These are phyloP conservation scores for Asterella californica DNA, from an alignment of 225 moss, liverwort and hornwort genomes.

Conservation along the genomic window DNA sequence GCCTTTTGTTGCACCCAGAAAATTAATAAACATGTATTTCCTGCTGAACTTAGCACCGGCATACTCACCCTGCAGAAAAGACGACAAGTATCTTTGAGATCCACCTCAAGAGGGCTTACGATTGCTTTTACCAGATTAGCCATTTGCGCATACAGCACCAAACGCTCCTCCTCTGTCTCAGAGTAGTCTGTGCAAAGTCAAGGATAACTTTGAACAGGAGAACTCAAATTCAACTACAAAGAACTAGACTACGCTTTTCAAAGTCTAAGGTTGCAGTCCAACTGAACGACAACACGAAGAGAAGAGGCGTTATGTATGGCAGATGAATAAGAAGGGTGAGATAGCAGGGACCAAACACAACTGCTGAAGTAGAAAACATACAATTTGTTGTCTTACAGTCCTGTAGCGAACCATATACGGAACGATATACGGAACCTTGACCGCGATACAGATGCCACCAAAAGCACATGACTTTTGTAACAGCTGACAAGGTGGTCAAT, in stretches of 20 bases:
- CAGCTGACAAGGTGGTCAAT: background rate
- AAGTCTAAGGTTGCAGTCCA: background rate
- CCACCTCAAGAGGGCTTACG: conserved; percentile 53
- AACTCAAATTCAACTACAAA: background rate
- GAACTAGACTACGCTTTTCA: background rate
- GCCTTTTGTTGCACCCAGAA: background rate
- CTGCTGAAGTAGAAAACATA: background rate
- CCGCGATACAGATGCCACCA: background rate
- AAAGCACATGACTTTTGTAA: background rate
- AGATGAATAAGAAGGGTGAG: background rate
- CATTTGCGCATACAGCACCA: conserved; percentile 94
- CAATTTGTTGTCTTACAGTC: background rate
- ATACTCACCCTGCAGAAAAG: conserved; percentile 66
- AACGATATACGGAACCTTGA: too few species aligned
- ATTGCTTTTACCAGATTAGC: conserved; percentile 69
- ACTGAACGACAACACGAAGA: background rate
- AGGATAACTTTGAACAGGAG: conserved; percentile 14
- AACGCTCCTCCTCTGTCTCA: conserved; percentile 62
- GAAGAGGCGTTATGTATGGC: background rate
- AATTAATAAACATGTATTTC: background rate
- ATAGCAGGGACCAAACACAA: background rate
- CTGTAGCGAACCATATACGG: background rate
- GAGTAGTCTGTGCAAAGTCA: conserved; percentile 64
- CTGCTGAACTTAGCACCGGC: background rate
- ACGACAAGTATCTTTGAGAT: conserved; percentile 62